Percentiles rank a stretch among this genome's conserved stretches.
phyloP scores from a whole-genome alignment of 2,329 filamentous ascomycete species.

The Beauveria bassiana region DNA sequence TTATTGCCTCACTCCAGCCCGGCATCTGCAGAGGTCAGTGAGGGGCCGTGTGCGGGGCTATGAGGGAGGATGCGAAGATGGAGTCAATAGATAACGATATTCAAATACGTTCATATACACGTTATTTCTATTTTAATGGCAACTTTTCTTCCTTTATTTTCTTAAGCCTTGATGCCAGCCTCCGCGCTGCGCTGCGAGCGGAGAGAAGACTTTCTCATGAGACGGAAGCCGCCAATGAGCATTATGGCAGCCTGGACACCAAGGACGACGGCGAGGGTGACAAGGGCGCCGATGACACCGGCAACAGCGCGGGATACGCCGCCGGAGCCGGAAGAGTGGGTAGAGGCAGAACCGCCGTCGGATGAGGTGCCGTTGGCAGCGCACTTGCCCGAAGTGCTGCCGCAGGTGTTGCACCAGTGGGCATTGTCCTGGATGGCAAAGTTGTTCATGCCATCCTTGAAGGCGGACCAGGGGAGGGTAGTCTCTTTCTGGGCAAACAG shows the following conservation, averaged over 20 bases:
- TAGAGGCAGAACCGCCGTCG: conserved; percentile 18
- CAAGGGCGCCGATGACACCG: conserved; percentile 71
- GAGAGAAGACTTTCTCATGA: conserved; percentile 40
- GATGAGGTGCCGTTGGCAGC: conserved; percentile 28
- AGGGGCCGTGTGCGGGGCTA: too few relatives aligned
- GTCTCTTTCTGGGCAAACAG: conserved; percentile 51
- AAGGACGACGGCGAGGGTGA: conserved; percentile 46
- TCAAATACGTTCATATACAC: neutral
- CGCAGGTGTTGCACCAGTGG: conserved; percentile 70
- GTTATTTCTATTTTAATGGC: neutral
- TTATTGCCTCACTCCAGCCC: too few relatives aligned
- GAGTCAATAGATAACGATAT: neutral
- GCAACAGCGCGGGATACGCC: conserved; percentile 64
- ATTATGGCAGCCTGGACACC: conserved; percentile 36
- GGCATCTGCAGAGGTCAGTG: too few relatives aligned
- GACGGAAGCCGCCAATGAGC: conserved; percentile 34
- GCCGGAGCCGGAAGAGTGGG: conserved; percentile 18
- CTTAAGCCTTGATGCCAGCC: conserved; percentile 3
- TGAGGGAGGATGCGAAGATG: too few relatives aligned
- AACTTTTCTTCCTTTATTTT: neutral
- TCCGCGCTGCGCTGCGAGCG: conserved; percentile 9
- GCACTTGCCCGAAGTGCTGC: conserved; percentile 62
- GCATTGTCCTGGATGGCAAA: conserved; percentile 59
- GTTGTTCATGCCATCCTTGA: conserved; percentile 53
- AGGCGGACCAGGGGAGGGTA: conserved; percentile 60